Evolutionary conservation across 805 yeast genomes (phyloP).

Genomic region (Limtongia smithiae): DNA sequence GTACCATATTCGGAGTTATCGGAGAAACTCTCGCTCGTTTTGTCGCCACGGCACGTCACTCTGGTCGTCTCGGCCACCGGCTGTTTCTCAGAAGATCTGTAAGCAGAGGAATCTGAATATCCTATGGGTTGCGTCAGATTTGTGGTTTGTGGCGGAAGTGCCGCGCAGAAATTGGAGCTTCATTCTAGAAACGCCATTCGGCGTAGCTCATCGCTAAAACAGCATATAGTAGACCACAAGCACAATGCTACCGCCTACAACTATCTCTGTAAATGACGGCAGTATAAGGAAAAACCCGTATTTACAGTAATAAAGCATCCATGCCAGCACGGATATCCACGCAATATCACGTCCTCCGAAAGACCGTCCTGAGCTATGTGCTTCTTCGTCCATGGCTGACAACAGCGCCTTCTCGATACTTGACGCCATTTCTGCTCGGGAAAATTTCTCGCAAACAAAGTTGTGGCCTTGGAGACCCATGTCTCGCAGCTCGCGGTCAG

Average conservation of each 20-base stretch:
- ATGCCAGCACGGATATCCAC: constrained; percentile 14
- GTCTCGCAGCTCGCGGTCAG: constrained; percentile 24
- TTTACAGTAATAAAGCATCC: constrained; percentile 25
- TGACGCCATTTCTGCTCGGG: constrained; percentile 28
- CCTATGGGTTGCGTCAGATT: too few relatives aligned
- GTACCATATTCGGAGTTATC: too few relatives aligned
- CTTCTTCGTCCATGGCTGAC: background rate
- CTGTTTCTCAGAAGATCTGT: too few relatives aligned
- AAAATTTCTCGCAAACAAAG: constrained; percentile 36
- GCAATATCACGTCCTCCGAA: constrained; percentile 6
- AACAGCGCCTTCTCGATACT: constrained; percentile 10
- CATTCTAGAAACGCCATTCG: background rate
- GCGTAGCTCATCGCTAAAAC: background rate
- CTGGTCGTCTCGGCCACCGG: too few relatives aligned
- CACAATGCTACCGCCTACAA: constrained; percentile 10
- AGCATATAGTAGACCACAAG: constrained; percentile 17
- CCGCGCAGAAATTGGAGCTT: too few relatives aligned
- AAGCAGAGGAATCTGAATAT: too few relatives aligned
- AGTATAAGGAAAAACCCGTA: constrained; percentile 14
- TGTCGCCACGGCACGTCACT: too few relatives aligned
- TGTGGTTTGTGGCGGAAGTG: too few relatives aligned
- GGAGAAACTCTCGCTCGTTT: too few relatives aligned
- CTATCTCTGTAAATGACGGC: constrained; percentile 12
- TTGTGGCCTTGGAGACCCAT: constrained; percentile 37
- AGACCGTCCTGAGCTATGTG: background rate